Conservation (phyloP, 202 grass and related monocot species). For the Eragrostis tef region DNA sequence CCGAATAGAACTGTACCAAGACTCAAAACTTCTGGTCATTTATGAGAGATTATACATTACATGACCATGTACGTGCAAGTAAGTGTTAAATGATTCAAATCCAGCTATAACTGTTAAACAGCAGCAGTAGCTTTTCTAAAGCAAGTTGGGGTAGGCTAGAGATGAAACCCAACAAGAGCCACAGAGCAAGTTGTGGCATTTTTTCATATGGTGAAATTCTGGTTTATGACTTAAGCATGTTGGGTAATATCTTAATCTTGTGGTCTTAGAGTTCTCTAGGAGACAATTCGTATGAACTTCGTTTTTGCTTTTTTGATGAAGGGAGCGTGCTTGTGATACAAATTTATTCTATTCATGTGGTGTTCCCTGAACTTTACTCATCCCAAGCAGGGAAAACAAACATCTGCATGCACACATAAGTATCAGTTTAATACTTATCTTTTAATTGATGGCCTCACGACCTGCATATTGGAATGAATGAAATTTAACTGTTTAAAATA, state of each 20-base stretch:
- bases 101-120: slow-evolving; percentile 23
- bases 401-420: background rate
- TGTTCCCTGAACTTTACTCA: slow-evolving; percentile 37
- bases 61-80: background rate
- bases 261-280: slow-evolving; percentile 17
- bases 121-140: background rate
- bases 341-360: slow-evolving; percentile 21
- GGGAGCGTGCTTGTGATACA: background rate
- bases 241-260: slow-evolving; percentile 19
- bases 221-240: slow-evolving; percentile 20
- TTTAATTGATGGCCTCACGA: background rate
- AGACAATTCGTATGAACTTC: slow-evolving; percentile 15
- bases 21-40: slow-evolving; percentile 23
- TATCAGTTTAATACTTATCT: slow-evolving; percentile 26
- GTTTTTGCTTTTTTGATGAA: background rate
- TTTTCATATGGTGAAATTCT: slow-evolving; percentile 14
- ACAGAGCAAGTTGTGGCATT: slow-evolving; percentile 4
- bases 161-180: slow-evolving; percentile 8
- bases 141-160: background rate
- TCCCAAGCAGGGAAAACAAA: slow-evolving; percentile 15
- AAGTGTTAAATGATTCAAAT: slow-evolving; percentile 29
- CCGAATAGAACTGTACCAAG: slow-evolving; percentile 25
- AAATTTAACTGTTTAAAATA: slow-evolving; percentile 21
- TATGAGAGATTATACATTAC: slow-evolving; percentile 18
- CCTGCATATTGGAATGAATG: slow-evolving; percentile 37